phyloP scores from a whole-genome alignment of 768 basidiomycete genomes.

The Amanita inopinata region DNA sequence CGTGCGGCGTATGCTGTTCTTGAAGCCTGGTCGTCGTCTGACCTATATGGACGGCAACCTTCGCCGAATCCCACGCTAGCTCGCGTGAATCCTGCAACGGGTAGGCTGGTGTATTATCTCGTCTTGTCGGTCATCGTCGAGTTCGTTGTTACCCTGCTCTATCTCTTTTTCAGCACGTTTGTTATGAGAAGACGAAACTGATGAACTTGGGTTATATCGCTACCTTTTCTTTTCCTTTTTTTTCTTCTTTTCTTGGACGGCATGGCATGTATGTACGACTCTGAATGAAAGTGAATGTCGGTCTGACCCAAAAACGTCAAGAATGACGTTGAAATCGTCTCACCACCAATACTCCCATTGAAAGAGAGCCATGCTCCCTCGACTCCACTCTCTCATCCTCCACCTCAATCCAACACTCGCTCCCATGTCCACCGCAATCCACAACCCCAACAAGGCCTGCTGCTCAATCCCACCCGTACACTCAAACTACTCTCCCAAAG shows the following conservation, averaged over 20 bases:
- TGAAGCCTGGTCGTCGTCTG: conserved; percentile 45
- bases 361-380: conserved; percentile 18
- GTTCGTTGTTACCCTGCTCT: conserved; percentile 39
- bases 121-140: conserved; percentile 55
- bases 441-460: conserved; percentile 37
- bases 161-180: conserved; percentile 34
- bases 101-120: conserved; percentile 50
- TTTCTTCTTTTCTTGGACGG: background rate
- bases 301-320: no score
- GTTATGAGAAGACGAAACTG: background rate
- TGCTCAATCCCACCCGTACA: conserved; percentile 47
- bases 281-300: no score
- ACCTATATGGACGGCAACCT: conserved; percentile 27
- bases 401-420: conserved; percentile 23
- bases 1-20: conserved; percentile 50
- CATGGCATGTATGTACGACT: no score
- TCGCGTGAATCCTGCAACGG: conserved; percentile 47
- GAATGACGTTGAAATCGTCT: conserved; percentile 7
- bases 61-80: conserved; percentile 35
- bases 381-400: conserved; percentile 28
- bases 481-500: conserved; percentile 43
- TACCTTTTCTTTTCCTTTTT: background rate
- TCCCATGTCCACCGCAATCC: conserved; percentile 26
- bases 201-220: background rate
- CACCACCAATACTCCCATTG: conserved; percentile 3